phyloP scores from a whole-genome alignment of 306 rosid species.

The Dicorynia guianensis region DNA sequence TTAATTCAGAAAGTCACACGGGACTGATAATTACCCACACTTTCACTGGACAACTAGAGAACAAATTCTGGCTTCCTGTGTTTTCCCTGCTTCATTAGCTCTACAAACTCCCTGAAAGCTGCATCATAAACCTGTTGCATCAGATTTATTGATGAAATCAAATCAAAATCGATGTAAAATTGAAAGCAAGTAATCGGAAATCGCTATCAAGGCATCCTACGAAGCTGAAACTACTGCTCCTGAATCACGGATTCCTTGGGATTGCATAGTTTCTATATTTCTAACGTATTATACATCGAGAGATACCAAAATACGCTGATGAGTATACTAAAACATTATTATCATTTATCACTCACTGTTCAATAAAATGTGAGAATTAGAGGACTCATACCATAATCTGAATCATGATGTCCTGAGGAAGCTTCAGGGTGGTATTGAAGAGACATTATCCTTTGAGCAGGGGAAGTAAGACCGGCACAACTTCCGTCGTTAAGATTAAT shows the following conservation, averaged over 20 bases:
- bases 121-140: conserved; percentile 44
- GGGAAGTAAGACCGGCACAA: conserved; percentile 90
- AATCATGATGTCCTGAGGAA: conserved; percentile 99
- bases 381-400: conserved; percentile 70
- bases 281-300: neutral
- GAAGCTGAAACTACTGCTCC: neutral
- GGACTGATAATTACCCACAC: neutral
- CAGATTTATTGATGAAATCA: too few species aligned
- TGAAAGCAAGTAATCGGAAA: neutral
- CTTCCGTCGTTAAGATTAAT: conserved; percentile 90
- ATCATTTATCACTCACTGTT: neutral
- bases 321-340: neutral
- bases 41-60: neutral
- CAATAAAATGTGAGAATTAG: neutral
- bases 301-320: neutral
- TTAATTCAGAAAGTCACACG: conserved; percentile 30
- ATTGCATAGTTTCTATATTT: neutral
- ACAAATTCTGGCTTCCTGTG: conserved; percentile 19
- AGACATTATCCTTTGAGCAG: conserved; percentile 78
- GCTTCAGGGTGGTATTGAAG: conserved; percentile 99
- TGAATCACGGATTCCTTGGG: neutral
- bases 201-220: neutral
- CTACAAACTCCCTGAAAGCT: conserved; percentile 79
- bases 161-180: neutral
- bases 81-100: conserved; percentile 68